Percentiles rank a stretch among this genome's conserved stretches.
phyloP scores from a whole-genome alignment of 805 yeast genomes.

The Cyberlindnera subsufficiens region DNA sequence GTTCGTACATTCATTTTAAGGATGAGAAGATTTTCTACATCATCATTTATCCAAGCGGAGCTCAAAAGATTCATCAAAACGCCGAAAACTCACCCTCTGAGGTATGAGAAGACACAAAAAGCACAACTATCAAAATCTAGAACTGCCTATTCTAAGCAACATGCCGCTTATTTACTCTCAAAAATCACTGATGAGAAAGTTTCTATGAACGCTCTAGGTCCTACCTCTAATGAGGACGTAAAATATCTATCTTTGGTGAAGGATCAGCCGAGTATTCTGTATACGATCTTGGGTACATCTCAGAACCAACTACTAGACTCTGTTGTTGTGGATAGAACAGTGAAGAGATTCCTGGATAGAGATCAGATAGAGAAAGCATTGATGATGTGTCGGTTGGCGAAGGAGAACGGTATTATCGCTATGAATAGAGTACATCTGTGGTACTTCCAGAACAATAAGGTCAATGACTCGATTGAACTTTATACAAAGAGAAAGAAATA shows the following conservation, averaged over 20 bases:
- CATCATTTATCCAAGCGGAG: too few relatives aligned
- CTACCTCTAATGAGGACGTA: conserved; percentile 29
- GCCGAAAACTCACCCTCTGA: too few relatives aligned
- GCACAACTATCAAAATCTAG: background rate
- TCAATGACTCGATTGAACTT: conserved; percentile 44
- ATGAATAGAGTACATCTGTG: conserved; percentile 57
- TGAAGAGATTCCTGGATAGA: conserved; percentile 42
- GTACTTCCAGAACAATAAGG: conserved; percentile 34
- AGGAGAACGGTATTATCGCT: conserved; percentile 47
- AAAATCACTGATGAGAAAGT: conserved; percentile 18
- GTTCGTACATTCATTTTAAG: too few relatives aligned
- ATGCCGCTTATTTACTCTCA: conserved; percentile 19
- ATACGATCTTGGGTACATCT: conserved; percentile 53
- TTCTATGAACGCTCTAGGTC: conserved; percentile 27
- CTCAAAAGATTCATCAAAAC: too few relatives aligned
- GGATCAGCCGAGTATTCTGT: conserved; percentile 34
- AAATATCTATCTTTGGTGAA: conserved; percentile 30
- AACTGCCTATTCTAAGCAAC: conserved; percentile 16
- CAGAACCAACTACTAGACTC: conserved; percentile 56
- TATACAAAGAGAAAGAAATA: conserved; percentile 55
- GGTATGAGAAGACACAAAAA: too few relatives aligned
- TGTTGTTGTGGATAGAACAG: conserved; percentile 46
- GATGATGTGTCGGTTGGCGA: conserved; percentile 42
- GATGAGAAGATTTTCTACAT: too few relatives aligned
- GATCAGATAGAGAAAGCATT: conserved; percentile 49